Base-by-base conservation (phyloP, 176 grass and related monocot genomes). In the Tillandsia fasciculata region DNA sequence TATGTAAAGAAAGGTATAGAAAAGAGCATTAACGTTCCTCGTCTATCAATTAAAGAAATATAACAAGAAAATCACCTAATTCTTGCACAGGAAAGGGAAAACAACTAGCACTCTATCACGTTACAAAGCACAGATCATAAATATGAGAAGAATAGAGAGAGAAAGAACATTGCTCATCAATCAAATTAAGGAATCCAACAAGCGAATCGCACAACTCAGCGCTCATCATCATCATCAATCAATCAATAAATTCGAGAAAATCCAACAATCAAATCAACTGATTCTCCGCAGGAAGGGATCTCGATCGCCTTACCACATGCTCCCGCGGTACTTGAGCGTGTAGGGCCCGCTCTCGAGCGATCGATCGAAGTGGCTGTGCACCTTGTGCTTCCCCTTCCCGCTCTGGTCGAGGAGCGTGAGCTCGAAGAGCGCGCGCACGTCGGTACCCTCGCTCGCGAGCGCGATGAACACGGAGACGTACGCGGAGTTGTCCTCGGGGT, bases 391-490 rank as follows among this genome's bases (percentile, higher is more conserved):
- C 29, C 71, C 86, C 78, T 83, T 85, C 42, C 86, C 81, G 75
- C 89, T 92, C 93, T 92, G 93, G 78, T 97, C 93, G 29, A 85
- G 78, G 54, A 97, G 89, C 1, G 89, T 92, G 50, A 97, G 81
- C 83, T 97, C 93, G 78, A 97, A 97, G 77, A 97, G 83, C 26
- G 93, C 89, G 67, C 93, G 85, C 7, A 92, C 89, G 80, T 97
- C 89, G 61, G 89, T 92, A 29, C 86, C 93, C 70, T 97, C 93
- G 52, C 83, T 90, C 10, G 86, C 84, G 18, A 97, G 79, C 17
- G 86, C 93, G 75, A 97, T 90, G 80, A 90, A 97, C 49, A 97
- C 93, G 28, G 93, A 97, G 58, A 97, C 89, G 72, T 92, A 97
- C 49, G 68, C 65, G 47, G 89, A 87, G 70, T 92, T 92, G 78